Evolutionary conservation across 2,329 filamentous ascomycete species (phyloP).

Genomic region (Tolypocladium amazonense): DNA sequence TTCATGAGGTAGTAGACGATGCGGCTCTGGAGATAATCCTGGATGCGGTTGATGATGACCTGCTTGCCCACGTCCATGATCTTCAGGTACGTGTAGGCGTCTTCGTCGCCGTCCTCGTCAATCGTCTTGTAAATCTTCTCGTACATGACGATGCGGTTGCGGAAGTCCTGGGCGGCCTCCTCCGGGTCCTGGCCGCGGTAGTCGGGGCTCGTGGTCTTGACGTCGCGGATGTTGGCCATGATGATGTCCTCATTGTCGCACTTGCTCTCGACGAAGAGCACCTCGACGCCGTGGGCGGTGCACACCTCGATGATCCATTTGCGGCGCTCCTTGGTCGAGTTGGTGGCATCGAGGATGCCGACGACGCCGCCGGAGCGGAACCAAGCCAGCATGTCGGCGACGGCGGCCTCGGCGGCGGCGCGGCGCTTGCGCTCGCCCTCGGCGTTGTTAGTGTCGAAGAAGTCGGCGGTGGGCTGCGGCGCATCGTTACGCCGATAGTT

Average conservation of each 20-base stretch:
- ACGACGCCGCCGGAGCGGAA: slow-evolving; percentile 75
- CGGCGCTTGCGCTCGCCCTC: slow-evolving; percentile 84
- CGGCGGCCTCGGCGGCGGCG: slow-evolving; percentile 82
- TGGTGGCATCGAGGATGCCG: slow-evolving; percentile 91
- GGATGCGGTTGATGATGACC: slow-evolving; percentile 95
- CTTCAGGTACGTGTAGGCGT: slow-evolving; percentile 86
- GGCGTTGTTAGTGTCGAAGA: slow-evolving; percentile 84
- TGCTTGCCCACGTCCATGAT: slow-evolving; percentile 93
- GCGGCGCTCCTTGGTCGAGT: slow-evolving; percentile 81
- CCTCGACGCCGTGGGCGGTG: slow-evolving; percentile 66
- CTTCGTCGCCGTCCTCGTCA: slow-evolving; percentile 69
- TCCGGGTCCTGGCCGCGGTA: slow-evolving; percentile 93
- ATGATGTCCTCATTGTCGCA: slow-evolving; percentile 94
- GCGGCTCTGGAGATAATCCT: slow-evolving; percentile 91
- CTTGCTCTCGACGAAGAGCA: slow-evolving; percentile 92
- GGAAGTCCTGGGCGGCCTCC: slow-evolving; percentile 80
- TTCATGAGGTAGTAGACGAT: slow-evolving; percentile 99
- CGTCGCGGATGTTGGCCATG: slow-evolving; percentile 95
- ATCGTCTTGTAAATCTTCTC: slow-evolving; percentile 95
- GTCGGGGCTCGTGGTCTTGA: slow-evolving; percentile 94
- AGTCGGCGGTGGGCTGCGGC: slow-evolving; percentile 83
- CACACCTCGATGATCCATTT: slow-evolving; percentile 85
- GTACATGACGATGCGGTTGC: slow-evolving; percentile 90
- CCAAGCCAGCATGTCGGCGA: slow-evolving; percentile 91
- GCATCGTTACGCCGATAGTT: slow-evolving; percentile 86